Percentiles rank a stretch among this genome's conserved stretches.
phyloP scores from a whole-genome alignment of 148 eudicot genomes.

The Silene uniflora region DNA sequence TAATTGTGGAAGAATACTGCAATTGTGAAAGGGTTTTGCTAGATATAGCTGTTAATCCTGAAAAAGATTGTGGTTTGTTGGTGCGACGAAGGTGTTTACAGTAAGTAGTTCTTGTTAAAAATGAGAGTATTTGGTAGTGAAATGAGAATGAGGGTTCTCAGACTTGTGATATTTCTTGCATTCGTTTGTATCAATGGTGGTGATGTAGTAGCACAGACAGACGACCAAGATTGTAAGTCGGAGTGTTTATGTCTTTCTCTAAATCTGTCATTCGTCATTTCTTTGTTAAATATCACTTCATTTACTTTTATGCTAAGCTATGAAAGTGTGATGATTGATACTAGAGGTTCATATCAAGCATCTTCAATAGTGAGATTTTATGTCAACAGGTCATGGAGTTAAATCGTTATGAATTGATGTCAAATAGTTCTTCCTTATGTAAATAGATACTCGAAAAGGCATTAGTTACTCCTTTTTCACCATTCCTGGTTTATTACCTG shows the following conservation, averaged over 20 bases:
- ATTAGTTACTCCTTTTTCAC: too few species aligned
- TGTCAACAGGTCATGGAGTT: too few species aligned
- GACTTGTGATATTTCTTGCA: slow-evolving; percentile 28
- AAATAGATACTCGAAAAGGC: too few species aligned
- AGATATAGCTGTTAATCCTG: background rate
- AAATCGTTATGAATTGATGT: too few species aligned
- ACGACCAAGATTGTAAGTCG: slow-evolving; percentile 44
- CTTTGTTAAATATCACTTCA: too few species aligned
- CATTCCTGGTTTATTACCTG: too few species aligned
- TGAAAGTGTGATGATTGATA: too few species aligned
- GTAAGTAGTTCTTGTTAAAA: background rate
- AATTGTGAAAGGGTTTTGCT: background rate
- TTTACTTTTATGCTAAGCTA: too few species aligned
- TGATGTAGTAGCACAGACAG: slow-evolving; percentile 29
- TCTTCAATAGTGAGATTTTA: too few species aligned
- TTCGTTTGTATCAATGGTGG: slow-evolving; percentile 28
- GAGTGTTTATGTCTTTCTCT: background rate
- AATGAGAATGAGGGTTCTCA: slow-evolving; percentile 31
- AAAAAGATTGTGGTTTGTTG: background rate
- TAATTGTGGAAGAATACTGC: slow-evolving; percentile 8
- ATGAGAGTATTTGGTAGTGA: slow-evolving; percentile 18
- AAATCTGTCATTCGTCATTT: background rate
- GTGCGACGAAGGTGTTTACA: background rate
- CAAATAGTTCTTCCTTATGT: too few species aligned
- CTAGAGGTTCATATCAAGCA: too few species aligned